Evolutionary conservation across 1,284 basidiomycete genomes (phyloP).

Genomic region (Sanguinoderma infundibulare): DNA sequence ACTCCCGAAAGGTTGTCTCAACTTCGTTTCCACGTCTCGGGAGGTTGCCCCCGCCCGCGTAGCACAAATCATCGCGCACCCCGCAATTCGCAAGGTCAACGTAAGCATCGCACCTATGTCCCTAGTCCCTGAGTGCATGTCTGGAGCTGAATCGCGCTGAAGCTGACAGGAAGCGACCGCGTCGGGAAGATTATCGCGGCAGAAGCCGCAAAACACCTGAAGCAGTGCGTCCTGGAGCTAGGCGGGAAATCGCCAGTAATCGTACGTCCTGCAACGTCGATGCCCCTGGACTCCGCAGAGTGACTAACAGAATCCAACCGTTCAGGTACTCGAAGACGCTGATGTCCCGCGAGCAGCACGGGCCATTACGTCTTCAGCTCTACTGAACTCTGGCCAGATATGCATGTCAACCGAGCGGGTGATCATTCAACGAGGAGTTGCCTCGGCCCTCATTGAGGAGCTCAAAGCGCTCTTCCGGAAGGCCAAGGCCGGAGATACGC

Average conservation of each 20-base stretch:
- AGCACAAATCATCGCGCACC: slow-evolving; percentile 33
- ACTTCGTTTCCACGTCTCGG: slow-evolving; percentile 28
- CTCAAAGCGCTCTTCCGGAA: slow-evolving; percentile 42
- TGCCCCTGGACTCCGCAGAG: not conserved
- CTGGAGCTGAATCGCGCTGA: too few relatives aligned
- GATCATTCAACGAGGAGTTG: slow-evolving; percentile 53
- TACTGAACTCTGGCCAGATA: slow-evolving; percentile 68
- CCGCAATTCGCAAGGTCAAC: slow-evolving; percentile 31
- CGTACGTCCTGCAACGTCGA: slow-evolving; percentile 44
- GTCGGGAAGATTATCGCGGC: slow-evolving; percentile 25
- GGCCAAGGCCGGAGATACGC: slow-evolving; percentile 43
- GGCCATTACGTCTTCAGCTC: slow-evolving; percentile 59
- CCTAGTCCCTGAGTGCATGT: too few relatives aligned
- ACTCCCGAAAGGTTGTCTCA: slow-evolving; percentile 32
- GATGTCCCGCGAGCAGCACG: slow-evolving; percentile 61
- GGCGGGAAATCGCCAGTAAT: slow-evolving; percentile 67
- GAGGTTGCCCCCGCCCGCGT: slow-evolving; percentile 27
- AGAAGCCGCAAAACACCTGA: slow-evolving; percentile 27
- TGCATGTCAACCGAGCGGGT: slow-evolving; percentile 77
- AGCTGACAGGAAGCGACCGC: slow-evolving; percentile 28
- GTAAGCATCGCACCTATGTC: slow-evolving; percentile 13
- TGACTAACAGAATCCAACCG: too few relatives aligned
- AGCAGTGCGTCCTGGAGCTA: slow-evolving; percentile 26
- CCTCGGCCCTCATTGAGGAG: slow-evolving; percentile 11
- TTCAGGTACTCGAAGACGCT: slow-evolving; percentile 63